Conservation (phyloP, 352 stramenopile genomes). For the Phytophthora pisi region DNA sequence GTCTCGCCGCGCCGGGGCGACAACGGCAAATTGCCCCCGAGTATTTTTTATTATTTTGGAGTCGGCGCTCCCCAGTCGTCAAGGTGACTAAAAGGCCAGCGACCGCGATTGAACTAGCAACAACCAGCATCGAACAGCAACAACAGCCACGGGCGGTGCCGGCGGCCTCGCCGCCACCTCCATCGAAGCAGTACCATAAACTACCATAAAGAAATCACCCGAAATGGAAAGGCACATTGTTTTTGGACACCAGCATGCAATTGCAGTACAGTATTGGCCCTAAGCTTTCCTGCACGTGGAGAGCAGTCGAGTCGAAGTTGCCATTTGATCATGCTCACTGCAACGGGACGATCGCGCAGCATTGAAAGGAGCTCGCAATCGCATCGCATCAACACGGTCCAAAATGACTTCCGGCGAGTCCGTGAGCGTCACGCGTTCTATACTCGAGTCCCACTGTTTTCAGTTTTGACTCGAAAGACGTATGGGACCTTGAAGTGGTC, state of each 20-base stretch:
- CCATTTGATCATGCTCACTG: background rate
- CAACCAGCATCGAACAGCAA: constrained; percentile 2
- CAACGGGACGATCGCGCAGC: constrained; percentile 8
- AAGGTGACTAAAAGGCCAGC: background rate
- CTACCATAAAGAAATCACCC: constrained; percentile 18
- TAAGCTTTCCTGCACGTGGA: no score
- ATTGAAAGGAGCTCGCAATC: constrained; percentile 6
- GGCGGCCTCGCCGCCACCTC: constrained; percentile 6
- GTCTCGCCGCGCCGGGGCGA: constrained; percentile 5
- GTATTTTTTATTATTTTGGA: constrained; percentile 39
- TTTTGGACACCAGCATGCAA: background rate
- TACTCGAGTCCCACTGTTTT: constrained; percentile 24
- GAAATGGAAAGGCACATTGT: constrained; percentile 1
- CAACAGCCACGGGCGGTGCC: constrained; percentile 11
- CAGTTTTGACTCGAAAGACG: constrained; percentile 15
- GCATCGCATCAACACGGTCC: constrained; percentile 12
- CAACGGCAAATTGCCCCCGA: constrained; percentile 14
- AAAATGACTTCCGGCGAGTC: background rate
- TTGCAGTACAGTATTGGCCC: no score
- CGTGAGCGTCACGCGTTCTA: no score
- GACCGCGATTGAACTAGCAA: constrained; percentile 7
- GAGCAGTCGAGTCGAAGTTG: background rate
- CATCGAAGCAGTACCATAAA: constrained; percentile 29
- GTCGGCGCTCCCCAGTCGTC: background rate
- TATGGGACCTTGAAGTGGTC: constrained; percentile 8